A percentile compares a stretch with the other conserved stretches of the same genome.
These are phyloP conservation scores for Mycothermus thermophilus DNA, from an alignment of 495 filamentous ascomycete species.

Conservation along the genomic window DNA sequence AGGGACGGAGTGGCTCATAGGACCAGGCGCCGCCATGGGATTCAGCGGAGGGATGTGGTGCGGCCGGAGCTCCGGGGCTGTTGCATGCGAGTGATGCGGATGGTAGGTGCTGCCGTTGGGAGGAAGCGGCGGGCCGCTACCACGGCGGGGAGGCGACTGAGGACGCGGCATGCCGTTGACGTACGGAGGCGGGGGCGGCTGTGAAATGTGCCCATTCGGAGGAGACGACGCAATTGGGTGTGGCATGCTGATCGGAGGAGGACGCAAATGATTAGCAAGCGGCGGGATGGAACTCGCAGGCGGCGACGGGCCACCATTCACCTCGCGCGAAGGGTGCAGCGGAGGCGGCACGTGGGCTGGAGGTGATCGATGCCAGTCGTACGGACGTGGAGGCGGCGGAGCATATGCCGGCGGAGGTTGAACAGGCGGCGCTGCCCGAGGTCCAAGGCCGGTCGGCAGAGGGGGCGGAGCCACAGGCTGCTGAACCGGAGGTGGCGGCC, in stretches of 20 bases:
- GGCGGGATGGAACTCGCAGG: constrained; percentile 22
- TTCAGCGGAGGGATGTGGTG: constrained; percentile 21
- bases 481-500: constrained; percentile 25
- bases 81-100: constrained; percentile 12
- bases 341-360: constrained; percentile 21
- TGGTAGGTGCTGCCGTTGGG: constrained; percentile 15
- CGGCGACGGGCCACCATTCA: constrained; percentile 29
- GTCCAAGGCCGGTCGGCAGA: constrained; percentile 13
- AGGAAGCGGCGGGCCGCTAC: constrained; percentile 17
- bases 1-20: constrained; percentile 9
- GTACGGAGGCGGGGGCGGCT: constrained; percentile 22
- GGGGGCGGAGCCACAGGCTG: constrained; percentile 13
- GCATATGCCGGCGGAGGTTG: constrained; percentile 15
- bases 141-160: constrained; percentile 27
- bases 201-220: constrained; percentile 28
- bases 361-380: constrained; percentile 26
- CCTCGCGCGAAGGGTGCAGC: constrained; percentile 20
- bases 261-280: constrained; percentile 29
- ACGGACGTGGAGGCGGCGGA: constrained; percentile 13
- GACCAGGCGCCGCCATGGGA: constrained; percentile 8
- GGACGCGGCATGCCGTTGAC: constrained; percentile 28
- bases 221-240: constrained; percentile 23
- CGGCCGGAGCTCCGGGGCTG: constrained; percentile 21
- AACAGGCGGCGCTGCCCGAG: constrained; percentile 18
- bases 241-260: constrained; percentile 22